Conservation (phyloP, 148 eudicot genomes). For the Dysphania ambrosioides region DNA sequence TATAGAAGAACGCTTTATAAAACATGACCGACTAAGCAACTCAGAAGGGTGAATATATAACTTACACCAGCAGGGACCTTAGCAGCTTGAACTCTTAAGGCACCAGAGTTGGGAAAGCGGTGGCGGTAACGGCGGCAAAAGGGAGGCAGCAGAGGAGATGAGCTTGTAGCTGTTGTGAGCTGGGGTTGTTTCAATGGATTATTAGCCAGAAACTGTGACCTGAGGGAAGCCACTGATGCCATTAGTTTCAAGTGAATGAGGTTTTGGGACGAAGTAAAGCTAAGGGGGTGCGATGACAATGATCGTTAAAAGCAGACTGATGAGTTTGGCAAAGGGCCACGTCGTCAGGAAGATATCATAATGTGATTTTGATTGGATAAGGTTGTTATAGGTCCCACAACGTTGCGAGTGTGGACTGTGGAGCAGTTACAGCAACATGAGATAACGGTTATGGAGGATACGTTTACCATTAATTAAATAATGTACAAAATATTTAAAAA, state of each 20-base stretch:
- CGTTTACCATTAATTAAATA: too few relatives aligned
- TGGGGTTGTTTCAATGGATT: neutral
- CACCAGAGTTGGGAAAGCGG: neutral
- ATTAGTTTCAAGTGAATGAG: too few relatives aligned
- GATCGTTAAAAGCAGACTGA: neutral
- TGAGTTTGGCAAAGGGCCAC: neutral
- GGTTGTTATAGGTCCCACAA: neutral
- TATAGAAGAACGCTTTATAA: too few relatives aligned
- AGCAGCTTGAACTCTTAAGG: slow-evolving; percentile 52
- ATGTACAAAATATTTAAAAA: too few relatives aligned
- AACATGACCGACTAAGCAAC: too few relatives aligned
- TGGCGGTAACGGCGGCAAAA: neutral
- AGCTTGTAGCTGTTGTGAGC: neutral
- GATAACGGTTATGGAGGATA: too few relatives aligned
- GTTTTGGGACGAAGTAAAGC: too few relatives aligned
- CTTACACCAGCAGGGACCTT: slow-evolving; percentile 69
- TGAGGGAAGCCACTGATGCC: neutral
- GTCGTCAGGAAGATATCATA: neutral
- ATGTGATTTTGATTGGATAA: neutral
- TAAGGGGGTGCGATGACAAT: neutral
- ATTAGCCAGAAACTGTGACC: neutral
- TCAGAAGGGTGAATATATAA: too few relatives aligned
- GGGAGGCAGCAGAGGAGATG: neutral
- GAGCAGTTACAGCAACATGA: too few relatives aligned
- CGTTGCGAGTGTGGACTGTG: too few relatives aligned